A percentile compares a stretch with the other conserved stretches of the same genome.
These are phyloP conservation scores for Salix dunnii DNA, from an alignment of 345 rosid genomes.

Conservation along the genomic window DNA sequence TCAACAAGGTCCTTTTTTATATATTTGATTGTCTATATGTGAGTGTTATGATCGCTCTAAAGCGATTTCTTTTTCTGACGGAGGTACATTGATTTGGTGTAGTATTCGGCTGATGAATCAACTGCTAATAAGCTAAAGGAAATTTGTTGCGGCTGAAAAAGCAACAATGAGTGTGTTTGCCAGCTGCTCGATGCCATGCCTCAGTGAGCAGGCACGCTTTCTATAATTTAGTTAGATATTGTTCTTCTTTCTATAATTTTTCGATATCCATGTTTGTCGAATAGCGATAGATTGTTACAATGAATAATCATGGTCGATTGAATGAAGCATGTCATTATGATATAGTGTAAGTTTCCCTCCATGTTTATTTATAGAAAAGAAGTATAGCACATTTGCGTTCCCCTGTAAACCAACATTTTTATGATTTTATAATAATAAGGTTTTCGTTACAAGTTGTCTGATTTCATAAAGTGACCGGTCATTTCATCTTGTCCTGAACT, in stretches of 20 bases:
- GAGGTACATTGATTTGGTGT: constrained; percentile 13
- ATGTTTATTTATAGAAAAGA: neutral
- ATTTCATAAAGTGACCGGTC: too few relatives aligned
- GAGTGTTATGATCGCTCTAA: neutral
- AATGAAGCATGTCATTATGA: neutral
- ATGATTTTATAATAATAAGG: neutral
- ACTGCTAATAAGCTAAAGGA: constrained; percentile 56
- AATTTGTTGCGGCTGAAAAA: constrained; percentile 37
- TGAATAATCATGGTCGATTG: neutral
- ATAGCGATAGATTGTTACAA: neutral
- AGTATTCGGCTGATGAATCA: constrained; percentile 83
- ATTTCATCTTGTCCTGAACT: too few relatives aligned
- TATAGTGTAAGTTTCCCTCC: neutral
- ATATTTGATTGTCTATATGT: neutral
- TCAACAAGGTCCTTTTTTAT: constrained; percentile 54
- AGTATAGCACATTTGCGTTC: neutral
- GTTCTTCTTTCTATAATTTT: neutral
- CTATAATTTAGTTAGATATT: neutral
- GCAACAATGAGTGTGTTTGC: constrained; percentile 5
- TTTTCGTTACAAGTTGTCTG: neutral
- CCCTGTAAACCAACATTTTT: neutral
- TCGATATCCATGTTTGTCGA: neutral
- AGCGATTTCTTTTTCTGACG: neutral
- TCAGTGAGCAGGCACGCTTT: neutral
- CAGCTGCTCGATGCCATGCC: constrained; percentile 51